phyloP scores from a whole-genome alignment of 2,329 filamentous ascomycete genomes.

The Bimuria novae-zelandiae region DNA sequence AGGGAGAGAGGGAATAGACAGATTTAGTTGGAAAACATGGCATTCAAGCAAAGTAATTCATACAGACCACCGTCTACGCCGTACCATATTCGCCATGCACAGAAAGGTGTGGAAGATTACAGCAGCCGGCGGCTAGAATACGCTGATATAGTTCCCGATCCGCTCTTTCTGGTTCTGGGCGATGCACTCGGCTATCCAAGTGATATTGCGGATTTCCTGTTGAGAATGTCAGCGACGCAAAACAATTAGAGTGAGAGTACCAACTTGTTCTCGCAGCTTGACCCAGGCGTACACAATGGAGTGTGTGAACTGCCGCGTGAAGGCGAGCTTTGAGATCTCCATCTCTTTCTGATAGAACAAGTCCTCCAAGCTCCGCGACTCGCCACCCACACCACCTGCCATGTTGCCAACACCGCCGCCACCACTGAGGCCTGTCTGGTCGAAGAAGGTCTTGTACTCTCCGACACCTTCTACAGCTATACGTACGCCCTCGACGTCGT shows the following conservation, averaged over 20 bases:
- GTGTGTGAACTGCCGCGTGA: conserved; percentile 94
- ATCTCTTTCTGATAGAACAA: conserved; percentile 99
- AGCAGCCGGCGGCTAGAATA: conserved; percentile 60
- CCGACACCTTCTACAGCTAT: conserved; percentile 90
- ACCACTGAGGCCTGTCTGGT: conserved; percentile 80
- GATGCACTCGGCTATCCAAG: conserved; percentile 99
- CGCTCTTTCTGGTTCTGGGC: conserved; percentile 99
- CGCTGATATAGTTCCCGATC: conserved; percentile 98
- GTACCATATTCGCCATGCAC: conserved; percentile 30
- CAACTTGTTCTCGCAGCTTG: conserved; percentile 93
- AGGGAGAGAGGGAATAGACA: background rate
- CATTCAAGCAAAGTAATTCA: conserved; percentile 21
- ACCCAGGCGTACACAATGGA: conserved; percentile 98
- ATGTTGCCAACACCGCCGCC: conserved; percentile 81
- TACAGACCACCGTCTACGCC: conserved; percentile 39
- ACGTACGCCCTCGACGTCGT: conserved; percentile 91
- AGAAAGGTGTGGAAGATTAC: conserved; percentile 32
- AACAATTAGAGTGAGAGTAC: conserved; percentile 34
- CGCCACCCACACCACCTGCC: conserved; percentile 75
- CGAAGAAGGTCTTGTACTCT: conserved; percentile 96
- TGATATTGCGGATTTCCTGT: conserved; percentile 98
- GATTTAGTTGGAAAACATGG: background rate
- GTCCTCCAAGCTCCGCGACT: conserved; percentile 91
- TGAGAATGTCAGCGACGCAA: conserved; percentile 17
- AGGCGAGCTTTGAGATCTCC: conserved; percentile 94